Evolutionary conservation across 805 yeast species (phyloP).

Genomic region (Schwanniomyces yamadae): DNA sequence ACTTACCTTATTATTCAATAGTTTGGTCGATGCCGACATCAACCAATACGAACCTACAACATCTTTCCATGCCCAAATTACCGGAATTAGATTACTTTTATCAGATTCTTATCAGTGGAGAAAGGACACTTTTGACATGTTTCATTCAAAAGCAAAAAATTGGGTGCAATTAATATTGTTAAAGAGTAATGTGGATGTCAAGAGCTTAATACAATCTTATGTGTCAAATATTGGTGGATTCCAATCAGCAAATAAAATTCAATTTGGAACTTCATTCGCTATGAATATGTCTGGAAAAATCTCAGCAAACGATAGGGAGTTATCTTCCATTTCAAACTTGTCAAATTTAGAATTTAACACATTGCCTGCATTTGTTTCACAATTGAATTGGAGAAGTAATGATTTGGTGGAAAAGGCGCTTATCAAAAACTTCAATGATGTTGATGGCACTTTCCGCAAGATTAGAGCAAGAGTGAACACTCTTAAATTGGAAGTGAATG

Average conservation of each 20-base stretch:
- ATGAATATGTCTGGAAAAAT: constrained; percentile 80
- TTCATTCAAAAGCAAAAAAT: constrained; percentile 55
- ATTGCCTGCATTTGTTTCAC: constrained; percentile 71
- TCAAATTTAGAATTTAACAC: constrained; percentile 48
- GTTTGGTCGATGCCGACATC: constrained; percentile 79
- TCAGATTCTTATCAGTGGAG: constrained; percentile 82
- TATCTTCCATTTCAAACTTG: constrained; percentile 46
- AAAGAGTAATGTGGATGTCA: constrained; percentile 69
- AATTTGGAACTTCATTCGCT: constrained; percentile 88
- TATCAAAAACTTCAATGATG: constrained; percentile 23
- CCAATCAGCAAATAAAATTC: constrained; percentile 35
- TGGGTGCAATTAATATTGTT: constrained; percentile 67
- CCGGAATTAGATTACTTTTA: constrained; percentile 54
- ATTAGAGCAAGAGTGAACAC: constrained; percentile 25
- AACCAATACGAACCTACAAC: constrained; percentile 85
- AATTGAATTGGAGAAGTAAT: constrained; percentile 66
- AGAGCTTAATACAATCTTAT: constrained; percentile 75
- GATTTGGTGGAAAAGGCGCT: constrained; percentile 32
- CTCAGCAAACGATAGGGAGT: constrained; percentile 64
- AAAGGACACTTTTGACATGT: constrained; percentile 56
- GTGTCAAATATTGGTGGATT: constrained; percentile 47
- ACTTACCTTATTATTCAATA: constrained; percentile 70
- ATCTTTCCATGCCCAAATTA: constrained; percentile 46
- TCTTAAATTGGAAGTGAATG: constrained; percentile 11
- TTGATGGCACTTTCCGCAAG: constrained; percentile 25